phyloP scores from a whole-genome alignment of 495 filamentous ascomycete genomes.

The Mytilinidion resinicola region DNA sequence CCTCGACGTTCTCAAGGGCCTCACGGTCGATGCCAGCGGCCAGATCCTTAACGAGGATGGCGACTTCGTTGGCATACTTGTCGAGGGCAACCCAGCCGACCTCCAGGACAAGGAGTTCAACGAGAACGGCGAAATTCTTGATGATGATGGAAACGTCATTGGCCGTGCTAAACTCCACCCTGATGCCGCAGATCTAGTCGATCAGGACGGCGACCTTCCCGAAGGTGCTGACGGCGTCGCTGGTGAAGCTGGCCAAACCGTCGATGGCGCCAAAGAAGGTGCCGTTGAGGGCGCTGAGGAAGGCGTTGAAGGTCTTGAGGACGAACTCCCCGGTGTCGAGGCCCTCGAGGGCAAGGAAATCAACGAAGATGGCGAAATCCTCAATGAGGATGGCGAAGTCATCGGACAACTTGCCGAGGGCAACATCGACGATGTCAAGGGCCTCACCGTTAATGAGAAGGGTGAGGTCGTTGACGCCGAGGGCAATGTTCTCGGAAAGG shows the following conservation, averaged over 20 bases:
- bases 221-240: constrained; percentile 31
- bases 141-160: constrained; percentile 41
- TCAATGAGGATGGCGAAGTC: constrained; percentile 38
- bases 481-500: constrained; percentile 52
- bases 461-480: constrained; percentile 57
- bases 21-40: constrained; percentile 34
- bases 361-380: constrained; percentile 53
- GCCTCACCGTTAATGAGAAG: constrained; percentile 52
- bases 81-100: constrained; percentile 36
- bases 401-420: constrained; percentile 38
- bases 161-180: constrained; percentile 37
- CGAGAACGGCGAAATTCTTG: constrained; percentile 40
- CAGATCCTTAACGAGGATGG: constrained; percentile 40
- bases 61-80: constrained; percentile 36
- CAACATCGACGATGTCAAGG: constrained; percentile 36
- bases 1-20: constrained; percentile 36
- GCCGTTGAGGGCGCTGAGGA: constrained; percentile 23
- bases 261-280: constrained; percentile 30
- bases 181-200: constrained; percentile 38
- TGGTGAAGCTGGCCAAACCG: constrained; percentile 23
- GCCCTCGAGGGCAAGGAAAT: constrained; percentile 53
- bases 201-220: constrained; percentile 30
- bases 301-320: constrained; percentile 36
- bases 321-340: constrained; percentile 48
- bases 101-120: constrained; percentile 38